Percentiles rank a stretch among this genome's conserved stretches.
Evolutionary conservation across 2,329 filamentous ascomycete genomes (phyloP).

Genomic region (Pseudocercospora fuligena): DNA sequence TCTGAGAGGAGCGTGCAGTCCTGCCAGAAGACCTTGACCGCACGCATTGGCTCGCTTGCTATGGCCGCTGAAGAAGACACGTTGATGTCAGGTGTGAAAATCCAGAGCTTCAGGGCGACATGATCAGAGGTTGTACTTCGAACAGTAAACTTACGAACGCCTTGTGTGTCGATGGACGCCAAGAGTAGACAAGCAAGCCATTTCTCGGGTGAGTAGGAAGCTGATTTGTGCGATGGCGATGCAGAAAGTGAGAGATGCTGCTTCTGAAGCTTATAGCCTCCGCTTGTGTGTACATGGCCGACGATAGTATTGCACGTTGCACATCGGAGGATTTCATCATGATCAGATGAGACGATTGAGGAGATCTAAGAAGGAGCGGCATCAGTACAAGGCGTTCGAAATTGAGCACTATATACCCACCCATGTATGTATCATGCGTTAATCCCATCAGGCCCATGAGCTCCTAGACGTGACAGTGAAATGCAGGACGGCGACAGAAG

Average conservation of each 20-base stretch:
- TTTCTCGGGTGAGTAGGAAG: slow-evolving; percentile 37
- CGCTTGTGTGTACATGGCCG: slow-evolving; percentile 49
- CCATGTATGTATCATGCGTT: slow-evolving; percentile 40
- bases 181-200: slow-evolving; percentile 63
- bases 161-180: slow-evolving; percentile 60
- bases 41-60: slow-evolving; percentile 49
- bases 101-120: slow-evolving; percentile 52
- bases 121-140: slow-evolving; percentile 50
- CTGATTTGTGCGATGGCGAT: slow-evolving; percentile 5
- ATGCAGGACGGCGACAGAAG: slow-evolving; percentile 33
- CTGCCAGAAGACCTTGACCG: slow-evolving; percentile 62
- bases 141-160: slow-evolving; percentile 62
- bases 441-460: slow-evolving; percentile 39
- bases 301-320: slow-evolving; percentile 44
- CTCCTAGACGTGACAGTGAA: slow-evolving; percentile 39
- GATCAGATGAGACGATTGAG: not conserved
- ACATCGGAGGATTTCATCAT: slow-evolving; percentile 37
- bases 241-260: slow-evolving; percentile 33
- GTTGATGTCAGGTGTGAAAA: slow-evolving; percentile 64
- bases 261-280: slow-evolving; percentile 48
- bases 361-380: slow-evolving; percentile 8
- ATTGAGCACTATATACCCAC: slow-evolving; percentile 6
- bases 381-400: slow-evolving; percentile 14
- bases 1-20: slow-evolving; percentile 19
- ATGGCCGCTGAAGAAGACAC: slow-evolving; percentile 55